These are phyloP conservation scores for Malania oleifera DNA, from an alignment of 164 flowering plant species.

Conservation along the genomic window DNA sequence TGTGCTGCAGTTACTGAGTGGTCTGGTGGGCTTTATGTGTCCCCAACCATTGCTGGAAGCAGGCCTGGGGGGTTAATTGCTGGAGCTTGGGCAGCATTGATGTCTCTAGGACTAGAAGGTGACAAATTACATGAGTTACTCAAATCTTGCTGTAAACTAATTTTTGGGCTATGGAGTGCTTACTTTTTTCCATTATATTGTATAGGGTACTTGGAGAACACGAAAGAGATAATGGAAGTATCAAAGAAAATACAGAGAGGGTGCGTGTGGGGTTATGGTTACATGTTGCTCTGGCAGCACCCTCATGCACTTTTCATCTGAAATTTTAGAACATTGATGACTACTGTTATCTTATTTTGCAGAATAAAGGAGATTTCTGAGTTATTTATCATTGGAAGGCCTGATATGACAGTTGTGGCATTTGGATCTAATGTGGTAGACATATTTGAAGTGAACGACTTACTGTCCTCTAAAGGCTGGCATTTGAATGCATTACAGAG, in stretches of 20 bases:
- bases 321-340: background rate
- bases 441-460: constrained; percentile 91
- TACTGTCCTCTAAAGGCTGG: constrained; percentile 90
- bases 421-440: constrained; percentile 73
- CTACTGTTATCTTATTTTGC: constrained; percentile 9
- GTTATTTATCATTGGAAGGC: constrained; percentile 75
- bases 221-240: constrained; percentile 75
- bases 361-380: constrained; percentile 77
- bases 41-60: constrained; percentile 98
- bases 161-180: background rate
- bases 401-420: constrained; percentile 93
- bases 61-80: constrained; percentile 93
- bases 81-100: constrained; percentile 98
- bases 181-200: constrained; percentile 9
- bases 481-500: constrained; percentile 92
- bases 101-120: constrained; percentile 90
- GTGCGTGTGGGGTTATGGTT: constrained; percentile 23
- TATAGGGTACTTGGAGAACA: constrained; percentile 76
- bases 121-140: background rate
- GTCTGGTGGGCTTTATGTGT: constrained; percentile 94
- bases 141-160: too few relatives aligned
- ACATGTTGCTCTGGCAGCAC: too few relatives aligned
- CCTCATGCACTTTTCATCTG: background rate
- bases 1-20: constrained; percentile 83
- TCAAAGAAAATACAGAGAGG: constrained; percentile 76